Conservation (phyloP, 257 asterid species). For the Solanum corneliomulleri region DNA sequence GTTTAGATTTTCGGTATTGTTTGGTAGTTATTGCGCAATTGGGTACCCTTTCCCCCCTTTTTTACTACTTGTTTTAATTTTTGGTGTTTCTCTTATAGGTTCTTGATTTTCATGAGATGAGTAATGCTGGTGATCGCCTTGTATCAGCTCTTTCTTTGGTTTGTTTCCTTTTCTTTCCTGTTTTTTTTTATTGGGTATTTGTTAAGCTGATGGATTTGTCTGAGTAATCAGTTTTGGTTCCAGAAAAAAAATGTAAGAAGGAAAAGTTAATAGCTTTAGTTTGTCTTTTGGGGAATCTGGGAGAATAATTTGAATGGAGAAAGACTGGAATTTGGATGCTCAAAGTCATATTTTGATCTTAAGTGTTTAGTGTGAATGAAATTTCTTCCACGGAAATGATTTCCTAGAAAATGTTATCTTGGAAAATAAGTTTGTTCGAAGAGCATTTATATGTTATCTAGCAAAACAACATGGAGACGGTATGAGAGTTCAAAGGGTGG, state of each 20-base stretch:
- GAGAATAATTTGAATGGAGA: not conserved
- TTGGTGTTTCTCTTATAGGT: conserved; percentile 24
- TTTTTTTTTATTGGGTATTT: not conserved
- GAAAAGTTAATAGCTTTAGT: not conserved
- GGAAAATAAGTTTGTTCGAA: not conserved
- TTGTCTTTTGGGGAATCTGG: not conserved
- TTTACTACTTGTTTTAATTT: not conserved
- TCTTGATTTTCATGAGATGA: conserved; percentile 85
- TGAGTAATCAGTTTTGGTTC: not conserved
- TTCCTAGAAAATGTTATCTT: not conserved
- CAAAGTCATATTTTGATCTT: not conserved
- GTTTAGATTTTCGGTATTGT: not conserved
- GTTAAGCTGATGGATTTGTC: not conserved
- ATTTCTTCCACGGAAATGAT: not conserved
- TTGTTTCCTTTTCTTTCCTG: not conserved
- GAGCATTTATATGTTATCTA: not conserved
- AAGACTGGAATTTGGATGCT: not conserved
- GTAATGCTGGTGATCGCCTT: conserved; percentile 73
- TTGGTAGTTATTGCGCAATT: not conserved
- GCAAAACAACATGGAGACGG: not conserved
- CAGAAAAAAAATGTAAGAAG: not conserved
- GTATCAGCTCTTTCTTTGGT: conserved; percentile 85
- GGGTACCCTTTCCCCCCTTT: not conserved
- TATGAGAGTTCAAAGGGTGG: not conserved
- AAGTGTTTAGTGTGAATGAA: not conserved